Evolutionary conservation across 495 filamentous ascomycete genomes (phyloP), one percentile per base, ranked within the genome.

Genomic region (Hyaloscypha variabilis): DNA sequence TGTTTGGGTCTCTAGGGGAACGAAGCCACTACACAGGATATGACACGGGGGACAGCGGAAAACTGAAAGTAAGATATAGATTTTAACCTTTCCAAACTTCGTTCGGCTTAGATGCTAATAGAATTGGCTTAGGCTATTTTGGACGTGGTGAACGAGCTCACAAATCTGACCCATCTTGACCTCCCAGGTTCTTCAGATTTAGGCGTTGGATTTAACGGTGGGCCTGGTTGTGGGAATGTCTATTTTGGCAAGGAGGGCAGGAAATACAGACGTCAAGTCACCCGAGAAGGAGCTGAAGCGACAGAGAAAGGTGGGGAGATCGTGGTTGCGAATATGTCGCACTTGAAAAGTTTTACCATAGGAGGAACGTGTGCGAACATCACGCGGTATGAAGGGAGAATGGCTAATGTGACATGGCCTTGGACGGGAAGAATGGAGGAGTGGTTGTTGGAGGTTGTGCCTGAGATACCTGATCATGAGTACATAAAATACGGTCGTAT

Each of bases 91-190:
- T 17, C 31, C 39, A 46, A 19, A 46, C 11, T 46, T 17, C 39
- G 39, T 2, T 46, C 14, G 11, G 39, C 4, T 42, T 19, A 60
- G 31, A 10, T 46, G 25, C 58, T 60, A 36, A 60, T 46, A 60
- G 6, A 49, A 21, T 24, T n/a, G 13, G 14, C 11, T 46, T 67
- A 70, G 66, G 57, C 64, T 65, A 6, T 66, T 51, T 13, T 61
- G 39, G 53, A 55, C 56, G 28, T 63, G 36, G 19, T 68, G 63
- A 58, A 36, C 58, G 14, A 50, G 53, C 52, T 71, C 34, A 11
- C 65, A 63, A 52, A 63, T 58, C 30, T 66, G 28, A 52, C 62
- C 24, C 26, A 66, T 51, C 21, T 66, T 58, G 59, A 60, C 52
- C 31, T 68, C 23, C 46, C 60, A n/a, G 8, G 2, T 8, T 51